Percentiles rank a stretch among this genome's conserved stretches.
These are phyloP conservation scores for Populus hybrid DNA, from an alignment of 441 rosid species.

Conservation along the genomic window DNA sequence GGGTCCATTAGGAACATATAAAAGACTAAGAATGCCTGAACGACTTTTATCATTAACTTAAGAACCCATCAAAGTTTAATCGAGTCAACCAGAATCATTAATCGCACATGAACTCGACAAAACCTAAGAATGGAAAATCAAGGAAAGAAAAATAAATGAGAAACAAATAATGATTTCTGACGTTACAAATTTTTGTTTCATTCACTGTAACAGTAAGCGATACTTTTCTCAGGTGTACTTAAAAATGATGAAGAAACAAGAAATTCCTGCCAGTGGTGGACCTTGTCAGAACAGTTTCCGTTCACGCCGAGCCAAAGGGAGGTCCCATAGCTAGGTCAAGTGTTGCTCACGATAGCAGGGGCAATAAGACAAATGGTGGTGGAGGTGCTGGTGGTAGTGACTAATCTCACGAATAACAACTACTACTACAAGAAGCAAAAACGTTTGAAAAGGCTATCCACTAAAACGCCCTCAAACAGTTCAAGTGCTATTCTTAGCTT, in stretches of 20 bases:
- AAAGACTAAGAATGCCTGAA: neutral
- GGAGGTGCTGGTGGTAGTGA: constrained; percentile 56
- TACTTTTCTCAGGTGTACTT: neutral
- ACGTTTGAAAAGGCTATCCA: constrained; percentile 19
- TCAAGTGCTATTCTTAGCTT: constrained; percentile 2
- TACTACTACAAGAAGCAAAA: constrained; percentile 22
- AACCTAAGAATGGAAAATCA: no score
- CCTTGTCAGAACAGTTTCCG: constrained; percentile 20
- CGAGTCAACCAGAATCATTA: neutral
- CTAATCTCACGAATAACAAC: constrained; percentile 25
- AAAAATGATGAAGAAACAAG: constrained; percentile 8
- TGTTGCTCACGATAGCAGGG: constrained; percentile 30
- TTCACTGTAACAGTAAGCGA: neutral
- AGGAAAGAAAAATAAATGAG: neutral
- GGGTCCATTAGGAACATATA: neutral
- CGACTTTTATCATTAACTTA: neutral
- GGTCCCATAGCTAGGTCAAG: constrained; percentile 28
- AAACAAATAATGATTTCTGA: neutral
- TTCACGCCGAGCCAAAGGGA: constrained; percentile 4
- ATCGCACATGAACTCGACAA: neutral
- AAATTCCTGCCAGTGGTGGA: constrained; percentile 21
- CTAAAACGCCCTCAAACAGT: neutral
- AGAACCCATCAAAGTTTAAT: neutral
- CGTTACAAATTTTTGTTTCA: neutral
- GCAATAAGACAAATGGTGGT: constrained; percentile 46